Evolutionary conservation across 345 rosid genomes (phyloP).

Genomic region (Corchorus olitorius): DNA sequence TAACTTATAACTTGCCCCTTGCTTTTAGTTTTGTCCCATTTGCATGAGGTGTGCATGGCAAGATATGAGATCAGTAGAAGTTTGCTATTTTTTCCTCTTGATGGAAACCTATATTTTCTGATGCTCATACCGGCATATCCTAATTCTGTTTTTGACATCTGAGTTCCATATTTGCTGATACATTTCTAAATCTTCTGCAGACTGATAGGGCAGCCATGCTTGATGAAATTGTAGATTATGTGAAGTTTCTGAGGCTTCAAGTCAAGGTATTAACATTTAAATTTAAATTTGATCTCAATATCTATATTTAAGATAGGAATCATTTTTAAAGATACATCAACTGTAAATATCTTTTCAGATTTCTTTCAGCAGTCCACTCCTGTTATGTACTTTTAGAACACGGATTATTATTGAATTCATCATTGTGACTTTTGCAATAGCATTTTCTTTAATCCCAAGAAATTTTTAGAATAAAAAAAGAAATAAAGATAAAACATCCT

Average conservation of each 20-base stretch:
- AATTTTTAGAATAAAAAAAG: background rate
- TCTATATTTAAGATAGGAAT: background rate
- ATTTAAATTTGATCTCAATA: background rate
- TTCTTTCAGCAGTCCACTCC: conserved; percentile 6
- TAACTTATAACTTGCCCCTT: background rate
- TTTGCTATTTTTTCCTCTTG: background rate
- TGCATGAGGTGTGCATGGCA: background rate
- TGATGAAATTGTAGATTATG: conserved; percentile 82
- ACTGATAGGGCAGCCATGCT: conserved; percentile 82
- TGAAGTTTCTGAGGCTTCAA: conserved; percentile 80
- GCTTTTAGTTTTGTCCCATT: background rate
- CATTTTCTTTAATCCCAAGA: background rate
- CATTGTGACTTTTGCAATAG: background rate
- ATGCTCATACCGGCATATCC: too few relatives aligned
- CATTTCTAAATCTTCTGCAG: conserved; percentile 37
- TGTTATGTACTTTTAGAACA: background rate
- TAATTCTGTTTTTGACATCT: background rate
- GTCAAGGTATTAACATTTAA: conserved; percentile 55
- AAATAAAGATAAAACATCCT: background rate
- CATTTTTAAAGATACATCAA: background rate
- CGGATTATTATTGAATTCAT: background rate
- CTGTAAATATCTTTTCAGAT: background rate
- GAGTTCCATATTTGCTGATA: conserved; percentile 1
- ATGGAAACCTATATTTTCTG: background rate
- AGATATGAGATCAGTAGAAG: background rate